Conservation (phyloP, 148 eudicot species). For the Cornus suecica region DNA sequence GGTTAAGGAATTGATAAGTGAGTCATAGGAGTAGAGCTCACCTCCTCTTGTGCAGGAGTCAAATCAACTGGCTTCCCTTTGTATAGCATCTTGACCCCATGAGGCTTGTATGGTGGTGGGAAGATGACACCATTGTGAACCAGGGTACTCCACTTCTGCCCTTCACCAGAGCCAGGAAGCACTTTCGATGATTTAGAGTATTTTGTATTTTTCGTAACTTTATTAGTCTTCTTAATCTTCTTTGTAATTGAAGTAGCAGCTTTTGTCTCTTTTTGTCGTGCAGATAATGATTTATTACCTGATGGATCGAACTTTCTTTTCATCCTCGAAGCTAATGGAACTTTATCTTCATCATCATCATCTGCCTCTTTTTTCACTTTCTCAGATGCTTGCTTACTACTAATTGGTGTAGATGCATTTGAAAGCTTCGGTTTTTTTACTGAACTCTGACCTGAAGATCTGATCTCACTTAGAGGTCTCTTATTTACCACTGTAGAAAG, state of each 20-base stretch:
- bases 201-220: conserved; percentile 49
- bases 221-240: conserved; percentile 55
- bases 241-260: conserved; percentile 49
- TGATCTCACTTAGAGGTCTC: conserved; percentile 52
- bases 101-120: conserved; percentile 90
- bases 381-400: conserved; percentile 39
- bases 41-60: conserved; percentile 99
- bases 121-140: conserved; percentile 94
- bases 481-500: conserved; percentile 39
- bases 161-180: conserved; percentile 89
- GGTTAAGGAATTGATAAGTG: too few relatives aligned
- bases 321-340: conserved; percentile 70
- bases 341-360: conserved; percentile 52
- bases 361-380: conserved; percentile 52
- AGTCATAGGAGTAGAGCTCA: conserved; percentile 7
- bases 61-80: conserved; percentile 76
- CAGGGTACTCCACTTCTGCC: conserved; percentile 94
- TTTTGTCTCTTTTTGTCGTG: conserved; percentile 39
- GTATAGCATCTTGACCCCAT: conserved; percentile 84
- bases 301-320: conserved; percentile 55
- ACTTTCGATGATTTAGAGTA: conserved; percentile 72
- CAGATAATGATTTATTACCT: conserved; percentile 43
- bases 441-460: conserved; percentile 47
- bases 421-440: conserved; percentile 60
- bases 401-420: conserved; percentile 40